Percentiles rank a stretch among this genome's conserved stretches.
phyloP scores from a whole-genome alignment of 805 yeast genomes.

The Pichia cabralensis region DNA sequence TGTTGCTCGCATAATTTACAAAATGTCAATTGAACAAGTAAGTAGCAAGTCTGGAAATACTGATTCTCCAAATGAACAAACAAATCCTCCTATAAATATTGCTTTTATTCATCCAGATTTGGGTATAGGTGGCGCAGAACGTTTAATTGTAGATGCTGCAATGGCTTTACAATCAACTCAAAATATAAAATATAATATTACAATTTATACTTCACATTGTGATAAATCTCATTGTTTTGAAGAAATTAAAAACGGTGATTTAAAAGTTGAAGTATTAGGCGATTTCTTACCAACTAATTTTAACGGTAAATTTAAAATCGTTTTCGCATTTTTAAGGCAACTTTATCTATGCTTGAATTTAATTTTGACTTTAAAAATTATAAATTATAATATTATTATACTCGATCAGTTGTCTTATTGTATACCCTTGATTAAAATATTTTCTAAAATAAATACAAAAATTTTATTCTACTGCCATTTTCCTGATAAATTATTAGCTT shows the following conservation, averaged over 20 bases:
- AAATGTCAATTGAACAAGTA: no score
- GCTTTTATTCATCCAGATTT: slow-evolving; percentile 94
- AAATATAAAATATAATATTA: slow-evolving; percentile 35
- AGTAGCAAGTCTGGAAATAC: no score
- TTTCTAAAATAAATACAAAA: slow-evolving; percentile 33
- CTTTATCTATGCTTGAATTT: slow-evolving; percentile 43
- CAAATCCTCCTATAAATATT: slow-evolving; percentile 31
- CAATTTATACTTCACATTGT: slow-evolving; percentile 82
- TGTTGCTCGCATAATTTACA: no score
- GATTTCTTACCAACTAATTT: slow-evolving; percentile 72
- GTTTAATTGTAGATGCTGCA: slow-evolving; percentile 95
- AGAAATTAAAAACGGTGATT: slow-evolving; percentile 53
- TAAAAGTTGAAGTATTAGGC: slow-evolving; percentile 68
- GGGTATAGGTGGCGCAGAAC: slow-evolving; percentile 97
- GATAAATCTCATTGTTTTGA: slow-evolving; percentile 84
- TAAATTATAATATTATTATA: slow-evolving; percentile 57
- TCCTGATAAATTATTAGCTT: slow-evolving; percentile 78
- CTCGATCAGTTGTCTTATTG: slow-evolving; percentile 86
- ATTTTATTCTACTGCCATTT: slow-evolving; percentile 90
- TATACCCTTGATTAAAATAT: slow-evolving; percentile 56
- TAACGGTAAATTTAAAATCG: slow-evolving; percentile 58
- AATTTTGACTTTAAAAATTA: slow-evolving; percentile 39
- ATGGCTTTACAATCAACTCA: slow-evolving; percentile 62
- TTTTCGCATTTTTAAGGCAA: slow-evolving; percentile 81
- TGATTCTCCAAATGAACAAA: not conserved